A percentile compares a stretch with the other conserved stretches of the same genome.
Evolutionary conservation across 2,329 filamentous ascomycete species (phyloP).

Genomic region (Pseudogymnoascus sp.): DNA sequence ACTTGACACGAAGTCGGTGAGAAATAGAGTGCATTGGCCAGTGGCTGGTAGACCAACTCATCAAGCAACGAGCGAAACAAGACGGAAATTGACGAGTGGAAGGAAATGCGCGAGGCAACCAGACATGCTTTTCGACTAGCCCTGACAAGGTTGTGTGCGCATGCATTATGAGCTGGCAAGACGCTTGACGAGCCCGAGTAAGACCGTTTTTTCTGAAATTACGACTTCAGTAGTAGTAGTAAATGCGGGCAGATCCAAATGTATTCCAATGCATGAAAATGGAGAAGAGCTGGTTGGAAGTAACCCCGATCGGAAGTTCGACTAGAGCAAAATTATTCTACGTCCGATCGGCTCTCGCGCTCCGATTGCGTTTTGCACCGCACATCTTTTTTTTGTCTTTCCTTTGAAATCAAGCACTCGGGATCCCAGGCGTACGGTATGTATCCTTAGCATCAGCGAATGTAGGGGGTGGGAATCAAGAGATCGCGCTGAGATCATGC

Average conservation of each 20-base stretch:
- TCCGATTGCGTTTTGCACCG: background rate
- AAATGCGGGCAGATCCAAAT: constrained; percentile 10
- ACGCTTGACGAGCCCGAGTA: constrained; percentile 49
- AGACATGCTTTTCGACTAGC: constrained; percentile 25
- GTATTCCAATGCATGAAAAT: constrained; percentile 10
- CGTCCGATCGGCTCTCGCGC: background rate
- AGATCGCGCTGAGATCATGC: constrained; percentile 6
- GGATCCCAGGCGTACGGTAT: background rate
- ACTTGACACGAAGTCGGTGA: constrained; percentile 33
- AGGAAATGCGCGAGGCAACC: constrained; percentile 22
- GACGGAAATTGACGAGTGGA: constrained; percentile 12
- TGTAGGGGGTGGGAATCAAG: background rate
- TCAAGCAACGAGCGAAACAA: constrained; percentile 9
- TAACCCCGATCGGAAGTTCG: background rate
- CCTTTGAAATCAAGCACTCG: background rate
- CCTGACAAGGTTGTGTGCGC: constrained; percentile 35
- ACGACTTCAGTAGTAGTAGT: constrained; percentile 5
- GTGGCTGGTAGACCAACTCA: constrained; percentile 25
- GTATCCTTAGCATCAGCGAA: background rate
- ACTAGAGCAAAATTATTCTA: background rate
- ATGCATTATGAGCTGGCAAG: constrained; percentile 76
- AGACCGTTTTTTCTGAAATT: constrained; percentile 34
- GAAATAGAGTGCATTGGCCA: constrained; percentile 28
- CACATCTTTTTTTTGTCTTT: background rate
- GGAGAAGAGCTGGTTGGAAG: constrained; percentile 5